A percentile compares a stretch with the other conserved stretches of the same genome.
Evolutionary conservation across 2,329 filamentous ascomycete genomes (phyloP).

Genomic region (Zymoseptoria tritici): DNA sequence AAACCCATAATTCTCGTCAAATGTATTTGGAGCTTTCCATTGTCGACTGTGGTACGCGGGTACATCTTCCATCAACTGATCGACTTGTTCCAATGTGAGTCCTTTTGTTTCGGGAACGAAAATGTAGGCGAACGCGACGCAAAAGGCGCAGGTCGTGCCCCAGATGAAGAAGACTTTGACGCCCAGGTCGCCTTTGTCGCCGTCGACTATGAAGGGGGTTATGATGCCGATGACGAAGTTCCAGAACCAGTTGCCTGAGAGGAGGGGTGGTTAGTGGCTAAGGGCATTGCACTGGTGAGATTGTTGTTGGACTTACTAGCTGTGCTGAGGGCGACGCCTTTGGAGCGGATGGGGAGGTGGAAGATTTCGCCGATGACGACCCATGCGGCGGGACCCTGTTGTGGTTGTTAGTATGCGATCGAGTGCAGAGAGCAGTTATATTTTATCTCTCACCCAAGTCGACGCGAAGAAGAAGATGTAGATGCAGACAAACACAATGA

Average conservation of each 20-base stretch:
- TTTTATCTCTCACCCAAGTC: constrained; percentile 52
- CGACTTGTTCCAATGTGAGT: constrained; percentile 33
- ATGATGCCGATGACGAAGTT: constrained; percentile 55
- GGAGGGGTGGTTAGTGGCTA: not conserved
- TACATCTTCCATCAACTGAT: constrained; percentile 41
- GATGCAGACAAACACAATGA: constrained; percentile 83
- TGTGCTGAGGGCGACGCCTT: constrained; percentile 69
- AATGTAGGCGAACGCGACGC: constrained; percentile 31
- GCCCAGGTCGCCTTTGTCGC: constrained; percentile 47
- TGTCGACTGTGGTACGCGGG: constrained; percentile 33
- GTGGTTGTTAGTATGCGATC: not conserved
- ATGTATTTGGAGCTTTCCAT: constrained; percentile 28
- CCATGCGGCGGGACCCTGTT: constrained; percentile 57
- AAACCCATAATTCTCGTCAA: constrained; percentile 19
- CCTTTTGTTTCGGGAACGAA: constrained; percentile 36
- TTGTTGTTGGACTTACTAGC: constrained; percentile 44
- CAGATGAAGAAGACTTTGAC: constrained; percentile 43
- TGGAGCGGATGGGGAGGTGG: constrained; percentile 54
- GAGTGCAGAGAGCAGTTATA: not conserved
- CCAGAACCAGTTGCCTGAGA: constrained; percentile 50
- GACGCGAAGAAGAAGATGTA: constrained; percentile 89
- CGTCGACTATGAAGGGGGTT: constrained; percentile 63
- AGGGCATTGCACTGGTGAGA: no score
- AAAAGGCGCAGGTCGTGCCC: constrained; percentile 31
- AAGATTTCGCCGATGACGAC: constrained; percentile 73